These are phyloP conservation scores for Termitomyces sp. DNA, from an alignment of 768 basidiomycete genomes.

Conservation along the genomic window DNA sequence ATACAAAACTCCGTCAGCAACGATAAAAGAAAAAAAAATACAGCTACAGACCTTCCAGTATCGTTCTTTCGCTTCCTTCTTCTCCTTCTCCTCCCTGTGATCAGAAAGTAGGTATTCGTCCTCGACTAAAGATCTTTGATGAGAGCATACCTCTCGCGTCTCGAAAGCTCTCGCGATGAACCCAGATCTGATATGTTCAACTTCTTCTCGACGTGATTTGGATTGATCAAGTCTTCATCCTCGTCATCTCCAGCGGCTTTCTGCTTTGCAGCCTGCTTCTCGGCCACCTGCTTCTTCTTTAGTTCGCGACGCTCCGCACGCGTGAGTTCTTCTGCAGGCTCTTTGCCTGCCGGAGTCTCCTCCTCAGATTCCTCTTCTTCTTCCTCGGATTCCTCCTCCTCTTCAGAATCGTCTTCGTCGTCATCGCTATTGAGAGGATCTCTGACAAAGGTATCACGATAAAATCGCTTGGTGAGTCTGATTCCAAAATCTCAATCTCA, in stretches of 20 bases:
- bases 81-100: constrained; percentile 85
- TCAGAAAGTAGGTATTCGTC: neutral
- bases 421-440: constrained; percentile 17
- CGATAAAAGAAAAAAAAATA: neutral
- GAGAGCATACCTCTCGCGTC: constrained; percentile 57
- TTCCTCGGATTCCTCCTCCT: constrained; percentile 35
- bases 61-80: constrained; percentile 80
- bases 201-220: constrained; percentile 73
- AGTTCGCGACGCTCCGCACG: constrained; percentile 73
- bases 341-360: constrained; percentile 32
- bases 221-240: constrained; percentile 71
- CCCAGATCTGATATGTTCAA: constrained; percentile 74
- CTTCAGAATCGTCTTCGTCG: constrained; percentile 39
- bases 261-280: constrained; percentile 30
- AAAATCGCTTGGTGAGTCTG: neutral
- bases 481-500: constrained; percentile 23
- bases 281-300: constrained; percentile 74
- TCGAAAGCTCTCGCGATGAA: constrained; percentile 55
- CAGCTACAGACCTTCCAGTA: constrained; percentile 70
- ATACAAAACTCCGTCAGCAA: neutral
- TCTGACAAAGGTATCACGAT: constrained; percentile 11
- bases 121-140: neutral
- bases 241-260: constrained; percentile 40
- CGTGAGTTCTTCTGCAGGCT: constrained; percentile 52
- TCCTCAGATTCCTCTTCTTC: constrained; percentile 44